Conservation (phyloP, 2,329 filamentous ascomycete genomes). For the Cercospora brassicicola region DNA sequence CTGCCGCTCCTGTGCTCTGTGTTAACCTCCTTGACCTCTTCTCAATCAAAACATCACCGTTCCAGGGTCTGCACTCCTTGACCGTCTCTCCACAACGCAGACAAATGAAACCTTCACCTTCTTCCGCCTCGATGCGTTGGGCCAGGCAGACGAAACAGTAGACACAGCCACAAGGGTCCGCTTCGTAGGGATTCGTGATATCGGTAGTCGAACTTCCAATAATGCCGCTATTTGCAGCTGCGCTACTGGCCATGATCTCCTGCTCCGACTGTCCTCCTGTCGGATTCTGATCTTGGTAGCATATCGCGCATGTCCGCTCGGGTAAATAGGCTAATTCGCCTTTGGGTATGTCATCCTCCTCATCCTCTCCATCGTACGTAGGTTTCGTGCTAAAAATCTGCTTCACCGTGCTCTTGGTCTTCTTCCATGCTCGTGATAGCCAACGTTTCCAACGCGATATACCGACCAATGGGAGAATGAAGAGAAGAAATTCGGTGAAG, state of each 20-base stretch:
- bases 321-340: slow-evolving; percentile 80
- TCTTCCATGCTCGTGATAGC: slow-evolving; percentile 83
- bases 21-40: slow-evolving; percentile 16
- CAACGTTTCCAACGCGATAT: slow-evolving; percentile 90
- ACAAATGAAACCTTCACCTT: slow-evolving; percentile 92
- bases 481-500: slow-evolving; percentile 98
- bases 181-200: slow-evolving; percentile 93
- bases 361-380: slow-evolving; percentile 46
- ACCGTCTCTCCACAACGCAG: slow-evolving; percentile 81
- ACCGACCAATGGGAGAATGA: slow-evolving; percentile 92
- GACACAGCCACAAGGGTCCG: slow-evolving; percentile 82
- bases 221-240: slow-evolving; percentile 61
- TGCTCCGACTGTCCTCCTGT: slow-evolving; percentile 63
- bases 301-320: slow-evolving; percentile 93
- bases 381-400: slow-evolving; percentile 46
- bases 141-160: slow-evolving; percentile 98
- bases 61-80: slow-evolving; percentile 87
- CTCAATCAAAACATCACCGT: slow-evolving; percentile 72
- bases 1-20: slow-evolving; percentile 21
- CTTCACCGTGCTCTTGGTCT: slow-evolving; percentile 63
- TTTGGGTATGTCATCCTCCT: slow-evolving; percentile 46
- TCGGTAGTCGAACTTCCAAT: slow-evolving; percentile 87
- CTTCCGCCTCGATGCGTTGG: slow-evolving; percentile 82
- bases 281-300: slow-evolving; percentile 89
- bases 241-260: slow-evolving; percentile 63